Conservation (phyloP, 768 basidiomycete species). For the Phallus indusiatus region DNA sequence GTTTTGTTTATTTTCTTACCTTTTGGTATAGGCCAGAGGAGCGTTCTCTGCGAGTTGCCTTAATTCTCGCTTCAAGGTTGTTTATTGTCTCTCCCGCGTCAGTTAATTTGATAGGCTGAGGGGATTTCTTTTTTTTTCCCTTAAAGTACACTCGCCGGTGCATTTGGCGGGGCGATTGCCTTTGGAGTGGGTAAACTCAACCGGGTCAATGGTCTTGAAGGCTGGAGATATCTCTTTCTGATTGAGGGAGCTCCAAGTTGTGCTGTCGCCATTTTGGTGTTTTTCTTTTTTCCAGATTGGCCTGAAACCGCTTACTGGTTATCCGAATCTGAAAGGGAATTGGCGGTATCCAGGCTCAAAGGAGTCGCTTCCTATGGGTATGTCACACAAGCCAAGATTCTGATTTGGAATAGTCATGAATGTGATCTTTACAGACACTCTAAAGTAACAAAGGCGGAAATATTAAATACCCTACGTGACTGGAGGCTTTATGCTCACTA, state of each 20-base stretch:
- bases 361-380: constrained; percentile 26
- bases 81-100: background rate
- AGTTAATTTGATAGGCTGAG: background rate
- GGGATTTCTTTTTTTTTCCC: background rate
- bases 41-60: constrained; percentile 18
- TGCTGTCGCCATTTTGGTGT: constrained; percentile 23
- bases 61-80: constrained; percentile 22
- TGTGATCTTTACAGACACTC: constrained; percentile 15
- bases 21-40: constrained; percentile 31
- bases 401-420: background rate
- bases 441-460: constrained; percentile 29
- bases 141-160: constrained; percentile 26
- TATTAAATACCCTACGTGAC: constrained; percentile 25
- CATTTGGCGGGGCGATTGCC: constrained; percentile 26
- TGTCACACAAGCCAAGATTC: background rate
- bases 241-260: constrained; percentile 40
- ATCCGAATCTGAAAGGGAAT: constrained; percentile 30
- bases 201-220: constrained; percentile 14
- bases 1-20: constrained; percentile 32
- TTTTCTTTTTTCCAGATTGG: constrained; percentile 36
- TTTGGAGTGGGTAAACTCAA: constrained; percentile 25
- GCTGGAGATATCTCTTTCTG: constrained; percentile 30
- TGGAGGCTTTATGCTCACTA: constrained; percentile 32
- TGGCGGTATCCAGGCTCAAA: constrained; percentile 28
- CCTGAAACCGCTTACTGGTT: constrained; percentile 39